These are phyloP conservation scores for Micractinium sp. DNA, from an alignment of 139 green algal genomes.

Conservation along the genomic window DNA sequence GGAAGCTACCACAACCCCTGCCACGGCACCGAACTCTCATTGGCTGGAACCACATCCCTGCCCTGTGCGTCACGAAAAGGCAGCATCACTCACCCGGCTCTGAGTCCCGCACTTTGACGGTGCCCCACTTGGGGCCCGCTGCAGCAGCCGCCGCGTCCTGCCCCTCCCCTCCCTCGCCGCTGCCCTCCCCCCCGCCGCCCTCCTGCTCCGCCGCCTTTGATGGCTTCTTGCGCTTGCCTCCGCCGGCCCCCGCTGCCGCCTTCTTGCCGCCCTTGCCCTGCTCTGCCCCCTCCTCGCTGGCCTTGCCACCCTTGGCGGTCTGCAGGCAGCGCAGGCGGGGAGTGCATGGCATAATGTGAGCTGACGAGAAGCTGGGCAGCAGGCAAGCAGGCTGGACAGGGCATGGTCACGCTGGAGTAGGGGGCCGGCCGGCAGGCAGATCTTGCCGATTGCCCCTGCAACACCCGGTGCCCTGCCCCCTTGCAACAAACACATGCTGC, in stretches of 20 bases:
- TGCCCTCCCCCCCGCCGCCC: background rate
- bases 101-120: slow-evolving; percentile 23
- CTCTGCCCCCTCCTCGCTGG: background rate
- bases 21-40: too few relatives aligned
- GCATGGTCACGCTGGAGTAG: too few relatives aligned
- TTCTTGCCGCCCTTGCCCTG: background rate
- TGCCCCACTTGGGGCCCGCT: slow-evolving; percentile 15
- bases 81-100: slow-evolving; percentile 20
- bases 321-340: background rate
- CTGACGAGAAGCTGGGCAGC: background rate
- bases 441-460: too few relatives aligned
- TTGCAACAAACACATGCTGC: too few relatives aligned
- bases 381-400: background rate
- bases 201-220: slow-evolving; percentile 6
- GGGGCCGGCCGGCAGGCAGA: too few relatives aligned
- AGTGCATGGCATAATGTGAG: background rate
- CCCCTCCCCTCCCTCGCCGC: background rate
- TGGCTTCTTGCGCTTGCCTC: slow-evolving; percentile 37
- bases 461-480: too few relatives aligned
- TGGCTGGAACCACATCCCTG: too few relatives aligned
- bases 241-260: background rate
- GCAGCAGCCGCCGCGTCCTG: slow-evolving; percentile 1
- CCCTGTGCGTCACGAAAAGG: too few relatives aligned
- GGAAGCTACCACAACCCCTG: too few relatives aligned
- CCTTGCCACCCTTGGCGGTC: background rate